These are phyloP conservation scores for Candida tallmaniae DNA, from an alignment of 805 yeast species.

Conservation along the genomic window DNA sequence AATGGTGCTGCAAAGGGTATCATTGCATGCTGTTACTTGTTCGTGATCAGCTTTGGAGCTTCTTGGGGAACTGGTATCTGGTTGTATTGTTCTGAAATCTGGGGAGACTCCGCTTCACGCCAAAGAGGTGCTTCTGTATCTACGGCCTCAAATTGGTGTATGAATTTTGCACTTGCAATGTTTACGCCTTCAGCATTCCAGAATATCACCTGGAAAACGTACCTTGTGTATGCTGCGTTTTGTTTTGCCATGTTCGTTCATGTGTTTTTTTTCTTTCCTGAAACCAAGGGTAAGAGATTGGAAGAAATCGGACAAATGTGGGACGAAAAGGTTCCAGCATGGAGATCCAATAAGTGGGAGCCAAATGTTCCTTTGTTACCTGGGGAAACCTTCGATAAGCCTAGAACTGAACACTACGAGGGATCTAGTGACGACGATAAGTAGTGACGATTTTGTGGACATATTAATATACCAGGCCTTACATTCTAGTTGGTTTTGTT, in stretches of 20 bases:
- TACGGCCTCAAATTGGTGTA: conserved; percentile 62
- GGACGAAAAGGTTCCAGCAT: conserved; percentile 35
- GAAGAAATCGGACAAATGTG: conserved; percentile 46
- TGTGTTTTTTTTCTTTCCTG: conserved; percentile 46
- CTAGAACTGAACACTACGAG: conserved; percentile 7
- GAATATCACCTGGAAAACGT: conserved; percentile 53
- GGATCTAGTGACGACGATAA: too few relatives aligned
- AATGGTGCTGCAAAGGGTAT: conserved; percentile 39
- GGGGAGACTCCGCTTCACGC: conserved; percentile 46
- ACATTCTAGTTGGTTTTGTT: too few relatives aligned
- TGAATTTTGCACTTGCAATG: conserved; percentile 60
- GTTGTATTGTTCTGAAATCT: conserved; percentile 61
- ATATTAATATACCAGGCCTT: too few relatives aligned
- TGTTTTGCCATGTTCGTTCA: conserved; percentile 44
- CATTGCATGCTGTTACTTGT: conserved; percentile 46
- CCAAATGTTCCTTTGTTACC: conserved; percentile 30
- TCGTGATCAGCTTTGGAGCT: conserved; percentile 47
- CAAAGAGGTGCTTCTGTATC: conserved; percentile 64
- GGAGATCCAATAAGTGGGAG: conserved; percentile 30
- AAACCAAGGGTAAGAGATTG: conserved; percentile 51
- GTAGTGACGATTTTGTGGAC: too few relatives aligned
- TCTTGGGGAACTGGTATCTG: conserved; percentile 51
- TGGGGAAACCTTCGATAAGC: conserved; percentile 24
- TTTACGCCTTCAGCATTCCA: conserved; percentile 53
- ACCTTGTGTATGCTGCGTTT: conserved; percentile 48